These are phyloP conservation scores for Aspergillus nanangensis DNA, from an alignment of 495 filamentous ascomycete genomes.

Conservation along the genomic window DNA sequence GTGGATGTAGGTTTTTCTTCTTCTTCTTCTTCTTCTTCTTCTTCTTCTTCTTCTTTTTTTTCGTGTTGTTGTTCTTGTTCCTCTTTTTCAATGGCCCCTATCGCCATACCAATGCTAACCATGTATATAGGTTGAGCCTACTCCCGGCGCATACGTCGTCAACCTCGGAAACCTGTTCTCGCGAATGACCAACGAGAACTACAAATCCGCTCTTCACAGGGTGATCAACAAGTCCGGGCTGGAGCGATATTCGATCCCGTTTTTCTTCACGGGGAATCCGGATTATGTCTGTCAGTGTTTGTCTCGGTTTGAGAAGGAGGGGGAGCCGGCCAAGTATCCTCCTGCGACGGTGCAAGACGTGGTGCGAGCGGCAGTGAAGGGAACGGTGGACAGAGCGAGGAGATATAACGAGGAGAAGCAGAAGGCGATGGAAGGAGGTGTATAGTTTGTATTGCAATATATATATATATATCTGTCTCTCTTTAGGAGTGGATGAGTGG, in stretches of 20 bases:
- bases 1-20: too few species aligned
- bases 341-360: conserved; percentile 39
- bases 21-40: too few species aligned
- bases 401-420: too few species aligned
- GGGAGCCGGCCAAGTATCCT: conserved; percentile 40
- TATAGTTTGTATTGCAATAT: too few species aligned
- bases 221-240: conserved; percentile 42
- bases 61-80: too few species aligned
- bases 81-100: too few species aligned
- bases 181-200: conserved; percentile 56
- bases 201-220: conserved; percentile 51
- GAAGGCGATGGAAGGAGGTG: too few species aligned
- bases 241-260: conserved; percentile 57
- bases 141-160: conserved; percentile 47
- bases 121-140: conserved; percentile 36
- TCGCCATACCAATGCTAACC: neutral
- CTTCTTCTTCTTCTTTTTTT: too few species aligned
- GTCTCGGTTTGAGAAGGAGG: conserved; percentile 36
- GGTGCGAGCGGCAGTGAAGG: too few species aligned
- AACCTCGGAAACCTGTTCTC: conserved; percentile 56
- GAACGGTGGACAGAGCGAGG: too few species aligned
- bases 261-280: conserved; percentile 54
- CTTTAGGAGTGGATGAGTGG: too few species aligned
- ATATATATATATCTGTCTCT: too few species aligned
- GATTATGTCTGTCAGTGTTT: conserved; percentile 51